Evolutionary conservation across 176 grass and related monocot species (phyloP).

Genomic region (Oropetium thomaeum): DNA sequence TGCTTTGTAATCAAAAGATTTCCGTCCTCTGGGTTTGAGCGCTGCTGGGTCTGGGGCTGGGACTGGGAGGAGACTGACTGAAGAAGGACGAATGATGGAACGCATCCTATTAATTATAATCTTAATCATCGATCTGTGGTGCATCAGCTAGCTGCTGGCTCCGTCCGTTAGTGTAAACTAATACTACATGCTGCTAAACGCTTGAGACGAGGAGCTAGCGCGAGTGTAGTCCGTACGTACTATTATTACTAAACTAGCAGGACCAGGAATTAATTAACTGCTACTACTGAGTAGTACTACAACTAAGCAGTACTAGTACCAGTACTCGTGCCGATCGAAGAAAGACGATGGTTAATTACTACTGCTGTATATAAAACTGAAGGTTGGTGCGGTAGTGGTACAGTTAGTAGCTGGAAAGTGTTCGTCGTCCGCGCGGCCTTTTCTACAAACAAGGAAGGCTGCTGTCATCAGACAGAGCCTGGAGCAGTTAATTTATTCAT

Average conservation of each 20-base stretch:
- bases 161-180: conserved; percentile 33
- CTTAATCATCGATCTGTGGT: not conserved
- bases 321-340: not conserved
- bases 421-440: conserved; percentile 17
- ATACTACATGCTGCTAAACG: no score
- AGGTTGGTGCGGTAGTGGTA: no score
- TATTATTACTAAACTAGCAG: no score
- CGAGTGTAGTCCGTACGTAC: no score
- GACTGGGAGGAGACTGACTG: not conserved
- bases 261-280: no score
- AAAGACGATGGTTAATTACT: not conserved
- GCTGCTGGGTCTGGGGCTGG: not conserved
- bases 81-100: not conserved
- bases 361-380: conserved; percentile 1
- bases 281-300: not conserved
- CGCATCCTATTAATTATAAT: no score
- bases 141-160: not conserved
- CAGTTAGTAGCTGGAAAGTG: conserved; percentile 11
- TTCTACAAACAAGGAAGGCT: conserved; percentile 33
- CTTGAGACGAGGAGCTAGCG: no score
- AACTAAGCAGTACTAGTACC: not conserved
- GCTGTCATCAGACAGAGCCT: conserved; percentile 33
- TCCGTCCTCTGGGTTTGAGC: conserved; percentile 33
- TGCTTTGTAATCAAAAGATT: conserved; percentile 27
- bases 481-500: not conserved